Percentiles rank a stretch among this genome's conserved stretches.
Evolutionary conservation across 495 filamentous ascomycete species (phyloP).

Genomic region (Parmelia sp.): DNA sequence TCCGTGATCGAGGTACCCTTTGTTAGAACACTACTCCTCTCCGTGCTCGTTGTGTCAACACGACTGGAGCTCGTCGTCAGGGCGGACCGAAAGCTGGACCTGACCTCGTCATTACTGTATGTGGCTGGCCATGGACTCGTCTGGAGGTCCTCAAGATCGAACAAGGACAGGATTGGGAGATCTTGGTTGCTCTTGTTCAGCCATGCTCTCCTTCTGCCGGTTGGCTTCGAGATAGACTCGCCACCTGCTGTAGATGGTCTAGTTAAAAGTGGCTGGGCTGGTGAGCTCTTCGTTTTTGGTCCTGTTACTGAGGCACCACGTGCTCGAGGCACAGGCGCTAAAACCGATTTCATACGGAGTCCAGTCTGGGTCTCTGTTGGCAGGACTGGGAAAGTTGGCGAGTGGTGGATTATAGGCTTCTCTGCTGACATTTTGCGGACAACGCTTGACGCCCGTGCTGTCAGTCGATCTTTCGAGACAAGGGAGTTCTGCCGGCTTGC

Average conservation of each 20-base stretch:
- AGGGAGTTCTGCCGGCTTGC: conserved; percentile 10
- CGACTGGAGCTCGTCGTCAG: conserved; percentile 64
- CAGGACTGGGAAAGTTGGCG: conserved; percentile 8
- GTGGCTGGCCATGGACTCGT: conserved; percentile 26
- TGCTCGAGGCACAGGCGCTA: conserved; percentile 4
- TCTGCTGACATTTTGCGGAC: conserved; percentile 4
- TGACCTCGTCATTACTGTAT: conserved; percentile 47
- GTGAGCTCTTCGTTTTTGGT: conserved; percentile 11
- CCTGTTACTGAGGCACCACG: conserved; percentile 11
- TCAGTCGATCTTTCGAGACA: neutral
- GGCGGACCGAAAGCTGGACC: conserved; percentile 67
- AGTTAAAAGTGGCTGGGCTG: conserved; percentile 15
- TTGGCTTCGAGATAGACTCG: conserved; percentile 5
- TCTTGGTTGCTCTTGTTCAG: conserved; percentile 6
- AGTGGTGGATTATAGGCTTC: conserved; percentile 7
- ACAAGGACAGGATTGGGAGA: neutral
- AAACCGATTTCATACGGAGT: conserved; percentile 10
- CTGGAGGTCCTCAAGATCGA: conserved; percentile 18
- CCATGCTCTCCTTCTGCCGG: conserved; percentile 12
- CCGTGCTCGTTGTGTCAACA: conserved; percentile 62
- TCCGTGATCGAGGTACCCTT: conserved; percentile 70
- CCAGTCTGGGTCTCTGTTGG: conserved; percentile 14
- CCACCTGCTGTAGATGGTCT: conserved; percentile 20
- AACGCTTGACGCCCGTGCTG: conserved; percentile 12
- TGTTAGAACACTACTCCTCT: conserved; percentile 74